Base-by-base conservation (phyloP, 352 stramenopile species). In the Thraustotheca clavata region DNA sequence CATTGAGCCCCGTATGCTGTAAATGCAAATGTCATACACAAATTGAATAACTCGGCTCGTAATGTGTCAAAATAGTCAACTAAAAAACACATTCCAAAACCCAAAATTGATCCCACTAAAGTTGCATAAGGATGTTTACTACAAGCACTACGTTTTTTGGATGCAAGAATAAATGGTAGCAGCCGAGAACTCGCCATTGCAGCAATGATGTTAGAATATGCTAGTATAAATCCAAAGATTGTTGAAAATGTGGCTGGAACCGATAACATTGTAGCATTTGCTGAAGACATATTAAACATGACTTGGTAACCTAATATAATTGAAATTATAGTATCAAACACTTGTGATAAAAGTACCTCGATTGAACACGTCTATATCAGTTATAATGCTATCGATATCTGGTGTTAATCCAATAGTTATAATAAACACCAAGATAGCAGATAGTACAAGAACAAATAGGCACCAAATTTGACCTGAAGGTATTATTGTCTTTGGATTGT, bases 201-300 rank as follows among this genome's bases (percentile, higher is more conserved):
- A 1, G 69, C 47, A 9, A 86, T 76, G 4, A 86, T 65, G 41
- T 80, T 81, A 0, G 74, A 74, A 54, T 82, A 83, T 32, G 71
- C 79, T 67, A 76, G 82, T 59, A 85, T 79, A 41, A 83, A 83
- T 0, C 73, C 76, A 47, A 76, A 81, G 4, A 72, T 74, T 3
- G 72, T 85, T 2, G 73, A 73, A 60, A 78, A 86, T 1, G 75
- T 86, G 1, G 75, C 76, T 3, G 75, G 75, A 0, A 83, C 34
- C 18, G 75, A 83, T 0, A 83, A 24, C 27, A 81, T 29, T 4
- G 67, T 81, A 1, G 75, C 73, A 3, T 41, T 7, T 2, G 59
- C 29, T 0, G 52, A 43, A 4, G 43, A 43, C 3, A 76, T 62
- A 0, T 62, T 27, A 11, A 83, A 75, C 7, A 82, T 31, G 16